These are phyloP conservation scores for Alternaria solani DNA, from an alignment of 2,329 filamentous ascomycete species.

Conservation along the genomic window DNA sequence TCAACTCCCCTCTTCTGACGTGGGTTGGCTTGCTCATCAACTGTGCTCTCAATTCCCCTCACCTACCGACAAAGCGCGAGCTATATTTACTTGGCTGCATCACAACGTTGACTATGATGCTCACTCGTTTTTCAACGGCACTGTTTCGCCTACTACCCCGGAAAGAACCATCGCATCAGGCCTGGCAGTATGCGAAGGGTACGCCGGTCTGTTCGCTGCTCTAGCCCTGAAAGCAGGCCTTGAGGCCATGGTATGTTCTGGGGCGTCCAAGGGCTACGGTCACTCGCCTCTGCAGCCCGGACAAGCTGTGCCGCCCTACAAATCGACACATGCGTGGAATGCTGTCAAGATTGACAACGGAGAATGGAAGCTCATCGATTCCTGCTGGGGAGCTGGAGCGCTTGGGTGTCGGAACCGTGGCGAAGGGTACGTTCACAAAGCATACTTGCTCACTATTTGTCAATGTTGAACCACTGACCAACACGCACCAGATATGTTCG, in stretches of 20 bases:
- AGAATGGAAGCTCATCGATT: conserved; percentile 89
- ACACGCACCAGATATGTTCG: conserved; percentile 64
- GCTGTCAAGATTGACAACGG: conserved; percentile 86
- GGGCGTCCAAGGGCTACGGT: conserved; percentile 88
- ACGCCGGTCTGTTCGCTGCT: conserved; percentile 80
- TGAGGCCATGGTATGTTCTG: conserved; percentile 75
- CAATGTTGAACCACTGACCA: not conserved
- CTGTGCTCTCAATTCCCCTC: conserved; percentile 83
- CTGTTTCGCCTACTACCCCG: conserved; percentile 71
- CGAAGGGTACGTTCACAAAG: conserved; percentile 61
- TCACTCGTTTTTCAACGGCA: conserved; percentile 77
- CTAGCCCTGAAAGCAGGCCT: conserved; percentile 82
- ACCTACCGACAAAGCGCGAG: conserved; percentile 87
- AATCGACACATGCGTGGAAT: conserved; percentile 86
- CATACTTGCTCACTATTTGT: conserved; percentile 6
- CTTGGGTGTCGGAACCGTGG: conserved; percentile 52
- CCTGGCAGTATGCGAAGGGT: conserved; percentile 89
- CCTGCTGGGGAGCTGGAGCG: conserved; percentile 90
- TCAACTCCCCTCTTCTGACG: conserved; percentile 71
- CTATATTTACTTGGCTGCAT: conserved; percentile 94
- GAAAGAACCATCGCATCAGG: conserved; percentile 78
- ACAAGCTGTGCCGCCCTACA: conserved; percentile 69
- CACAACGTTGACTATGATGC: conserved; percentile 91
- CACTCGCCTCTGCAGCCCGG: conserved; percentile 70
- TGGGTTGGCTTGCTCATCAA: conserved; percentile 78